phyloP scores from a whole-genome alignment of 306 rosid genomes.

The Rosa multiflora region DNA sequence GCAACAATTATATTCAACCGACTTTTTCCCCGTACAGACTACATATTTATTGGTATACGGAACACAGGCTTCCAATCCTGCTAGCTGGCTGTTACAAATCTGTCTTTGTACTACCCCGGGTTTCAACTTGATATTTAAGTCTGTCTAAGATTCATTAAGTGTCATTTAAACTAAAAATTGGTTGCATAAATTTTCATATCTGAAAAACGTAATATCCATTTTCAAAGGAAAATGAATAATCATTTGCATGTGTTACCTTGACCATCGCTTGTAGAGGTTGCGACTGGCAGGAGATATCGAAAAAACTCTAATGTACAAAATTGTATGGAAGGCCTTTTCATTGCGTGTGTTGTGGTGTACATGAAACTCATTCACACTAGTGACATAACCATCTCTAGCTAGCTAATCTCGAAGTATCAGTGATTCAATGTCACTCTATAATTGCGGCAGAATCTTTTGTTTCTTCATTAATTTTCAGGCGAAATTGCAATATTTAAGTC shows the following conservation, averaged over 20 bases:
- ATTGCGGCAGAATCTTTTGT: too few species aligned
- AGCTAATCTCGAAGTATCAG: too few species aligned
- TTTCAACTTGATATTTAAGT: not conserved
- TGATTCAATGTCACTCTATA: too few species aligned
- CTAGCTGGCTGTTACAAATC: conserved; percentile 16
- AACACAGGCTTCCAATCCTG: not conserved
- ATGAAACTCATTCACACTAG: not conserved
- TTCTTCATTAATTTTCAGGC: not conserved
- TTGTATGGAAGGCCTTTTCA: too few species aligned
- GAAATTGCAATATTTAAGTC: too few species aligned
- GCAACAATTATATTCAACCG: conserved; percentile 6
- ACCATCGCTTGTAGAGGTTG: too few species aligned
- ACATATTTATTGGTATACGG: conserved; percentile 6
- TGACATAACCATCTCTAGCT: not conserved
- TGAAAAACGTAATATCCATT: not conserved
- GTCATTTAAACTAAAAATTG: not conserved
- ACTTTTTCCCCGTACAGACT: conserved; percentile 3
- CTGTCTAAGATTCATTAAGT: not conserved
- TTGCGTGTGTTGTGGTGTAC: too few species aligned
- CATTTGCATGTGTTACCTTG: too few species aligned
- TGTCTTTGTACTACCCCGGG: conserved; percentile 10
- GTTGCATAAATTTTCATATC: not conserved
- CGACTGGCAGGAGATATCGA: too few species aligned
- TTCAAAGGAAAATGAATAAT: too few species aligned
- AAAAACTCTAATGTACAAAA: too few species aligned